Evolutionary conservation across 495 filamentous ascomycete genomes (phyloP).

Genomic region (Oleoguttula mirabilis): DNA sequence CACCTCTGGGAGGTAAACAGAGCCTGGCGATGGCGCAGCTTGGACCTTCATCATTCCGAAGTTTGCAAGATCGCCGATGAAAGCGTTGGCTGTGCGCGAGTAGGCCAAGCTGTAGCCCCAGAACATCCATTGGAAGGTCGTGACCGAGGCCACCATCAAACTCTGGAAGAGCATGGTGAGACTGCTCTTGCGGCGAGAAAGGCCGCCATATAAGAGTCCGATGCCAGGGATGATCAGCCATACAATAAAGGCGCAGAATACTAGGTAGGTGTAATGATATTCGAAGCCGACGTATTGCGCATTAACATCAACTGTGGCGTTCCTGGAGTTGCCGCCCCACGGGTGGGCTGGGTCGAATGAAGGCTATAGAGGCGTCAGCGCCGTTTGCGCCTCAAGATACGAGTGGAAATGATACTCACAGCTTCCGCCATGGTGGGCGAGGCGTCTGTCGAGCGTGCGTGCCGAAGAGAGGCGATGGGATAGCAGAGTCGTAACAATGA

Average conservation of each 20-base stretch:
- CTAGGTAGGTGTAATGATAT: conserved; percentile 42
- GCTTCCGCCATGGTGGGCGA: conserved; percentile 2
- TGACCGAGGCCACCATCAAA: conserved; percentile 33
- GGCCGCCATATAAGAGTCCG: conserved; percentile 45
- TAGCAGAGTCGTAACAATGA: too few species aligned
- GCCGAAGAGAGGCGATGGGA: too few species aligned
- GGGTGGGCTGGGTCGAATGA: conserved; percentile 22
- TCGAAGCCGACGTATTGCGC: conserved; percentile 38
- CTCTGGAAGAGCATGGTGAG: conserved; percentile 46
- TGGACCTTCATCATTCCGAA: conserved; percentile 43
- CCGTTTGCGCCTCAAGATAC: too few species aligned
- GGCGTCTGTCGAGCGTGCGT: too few species aligned
- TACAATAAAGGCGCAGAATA: conserved; percentile 41
- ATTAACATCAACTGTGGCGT: conserved; percentile 34
- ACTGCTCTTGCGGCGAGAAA: conserved; percentile 46
- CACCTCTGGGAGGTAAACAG: conserved; percentile 39
- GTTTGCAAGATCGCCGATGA: conserved; percentile 42
- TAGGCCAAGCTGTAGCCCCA: conserved; percentile 48
- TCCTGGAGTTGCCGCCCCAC: conserved; percentile 24
- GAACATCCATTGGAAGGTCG: conserved; percentile 46
- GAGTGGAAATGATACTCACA: neutral
- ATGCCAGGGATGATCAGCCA: conserved; percentile 46
- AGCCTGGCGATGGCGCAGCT: conserved; percentile 36
- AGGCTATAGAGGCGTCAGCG: conserved; percentile 15
- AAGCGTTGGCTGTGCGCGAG: conserved; percentile 37